phyloP scores from a whole-genome alignment of 2,329 filamentous ascomycete species.

The Verticillium zaregamsianum region DNA sequence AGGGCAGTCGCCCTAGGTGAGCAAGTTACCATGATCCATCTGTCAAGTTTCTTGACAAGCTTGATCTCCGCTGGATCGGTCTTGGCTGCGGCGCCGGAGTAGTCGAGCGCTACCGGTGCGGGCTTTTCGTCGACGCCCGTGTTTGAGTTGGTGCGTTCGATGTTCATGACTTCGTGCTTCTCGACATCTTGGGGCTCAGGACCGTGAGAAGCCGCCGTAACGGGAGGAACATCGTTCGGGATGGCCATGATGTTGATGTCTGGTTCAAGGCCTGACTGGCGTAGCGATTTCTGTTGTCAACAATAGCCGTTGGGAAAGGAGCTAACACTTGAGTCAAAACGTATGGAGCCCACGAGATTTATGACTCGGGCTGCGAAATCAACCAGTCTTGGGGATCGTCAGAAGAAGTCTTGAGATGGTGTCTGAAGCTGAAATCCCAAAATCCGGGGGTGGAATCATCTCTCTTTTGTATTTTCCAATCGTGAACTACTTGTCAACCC shows the following conservation, averaged over 20 bases:
- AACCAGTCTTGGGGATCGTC: not conserved
- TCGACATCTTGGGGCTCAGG: conserved; percentile 1
- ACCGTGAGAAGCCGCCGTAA: not conserved
- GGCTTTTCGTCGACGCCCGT: conserved; percentile 3
- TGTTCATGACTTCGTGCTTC: conserved; percentile 8
- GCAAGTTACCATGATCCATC: conserved; percentile 28
- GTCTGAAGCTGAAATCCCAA: not conserved
- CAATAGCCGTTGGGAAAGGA: not conserved
- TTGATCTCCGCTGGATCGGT: conserved; percentile 33
- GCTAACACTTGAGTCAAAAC: not conserved
- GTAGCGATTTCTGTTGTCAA: not conserved
- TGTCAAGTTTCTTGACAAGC: conserved; percentile 32
- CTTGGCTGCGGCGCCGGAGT: conserved; percentile 33
- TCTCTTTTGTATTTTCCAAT: not conserved
- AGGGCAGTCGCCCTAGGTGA: not conserved
- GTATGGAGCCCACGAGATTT: not conserved
- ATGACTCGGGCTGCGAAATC: not conserved
- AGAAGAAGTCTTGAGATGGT: not conserved
- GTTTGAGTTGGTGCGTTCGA: conserved; percentile 6
- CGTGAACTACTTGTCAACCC: not conserved
- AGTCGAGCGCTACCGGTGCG: conserved; percentile 18
- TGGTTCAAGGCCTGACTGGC: not conserved
- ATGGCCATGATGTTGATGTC: conserved; percentile 4
- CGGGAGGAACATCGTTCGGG: not conserved
- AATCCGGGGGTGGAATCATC: not conserved